Evolutionary conservation across 177 flowering plant species (phyloP).

Genomic region (Vitis hybrid): DNA sequence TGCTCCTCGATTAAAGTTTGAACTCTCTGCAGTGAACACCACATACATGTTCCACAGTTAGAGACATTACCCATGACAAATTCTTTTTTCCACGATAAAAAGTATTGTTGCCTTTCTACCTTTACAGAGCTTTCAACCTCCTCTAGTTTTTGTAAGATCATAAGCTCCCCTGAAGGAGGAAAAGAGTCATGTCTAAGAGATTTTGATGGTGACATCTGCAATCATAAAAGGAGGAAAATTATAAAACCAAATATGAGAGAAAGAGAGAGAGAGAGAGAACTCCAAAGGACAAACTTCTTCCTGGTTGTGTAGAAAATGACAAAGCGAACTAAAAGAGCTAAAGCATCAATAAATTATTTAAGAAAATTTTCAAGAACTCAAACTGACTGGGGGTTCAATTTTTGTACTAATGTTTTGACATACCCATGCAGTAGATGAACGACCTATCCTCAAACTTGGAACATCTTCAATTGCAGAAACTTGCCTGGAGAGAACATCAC

Average conservation of each 20-base stretch:
- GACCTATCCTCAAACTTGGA: constrained; percentile 39
- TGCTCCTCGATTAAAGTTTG: constrained; percentile 52
- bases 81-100: neutral
- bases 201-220: constrained; percentile 61
- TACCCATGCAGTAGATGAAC: constrained; percentile 41
- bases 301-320: neutral
- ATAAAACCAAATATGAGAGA: neutral
- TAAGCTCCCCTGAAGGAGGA: constrained; percentile 40
- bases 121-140: constrained; percentile 75
- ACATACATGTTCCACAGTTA: neutral
- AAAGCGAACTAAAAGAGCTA: neutral
- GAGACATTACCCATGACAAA: too few species aligned
- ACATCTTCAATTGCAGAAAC: constrained; percentile 41
- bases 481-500: constrained; percentile 50
- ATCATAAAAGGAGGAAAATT: constrained; percentile 5
- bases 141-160: constrained; percentile 61
- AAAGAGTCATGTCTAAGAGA: constrained; percentile 30
- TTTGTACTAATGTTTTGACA: constrained; percentile 11
- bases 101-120: constrained; percentile 30
- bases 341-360: neutral
- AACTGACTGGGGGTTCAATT: too few species aligned
- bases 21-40: constrained; percentile 47
- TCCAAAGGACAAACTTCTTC: neutral
- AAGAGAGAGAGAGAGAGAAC: neutral
- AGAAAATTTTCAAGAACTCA: neutral